Base-by-base conservation (phyloP, 352 stramenopile species). In the Bremia lactucae region DNA sequence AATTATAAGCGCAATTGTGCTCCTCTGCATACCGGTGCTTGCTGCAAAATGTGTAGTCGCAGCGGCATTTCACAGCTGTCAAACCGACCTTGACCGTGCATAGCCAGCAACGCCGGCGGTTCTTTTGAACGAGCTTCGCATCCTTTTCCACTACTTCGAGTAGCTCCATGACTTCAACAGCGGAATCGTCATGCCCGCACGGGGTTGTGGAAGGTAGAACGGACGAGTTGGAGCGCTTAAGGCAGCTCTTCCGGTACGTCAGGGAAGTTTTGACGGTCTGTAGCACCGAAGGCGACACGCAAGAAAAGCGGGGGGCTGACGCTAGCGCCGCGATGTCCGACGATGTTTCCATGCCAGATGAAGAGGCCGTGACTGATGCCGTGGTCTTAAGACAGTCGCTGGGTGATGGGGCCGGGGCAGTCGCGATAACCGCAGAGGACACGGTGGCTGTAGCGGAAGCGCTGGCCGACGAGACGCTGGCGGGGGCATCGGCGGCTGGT, bases 11-110 rank as follows among this genome's bases (percentile, higher is more conserved):
- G 57, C 83, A 95, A 23, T 67, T 63, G 74, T 95, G 86, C 47
- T 94, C 68, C 35, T 96, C 84, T 0, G 83, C 82, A 42, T 95
- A 95, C 2, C 85, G 79, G 50, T 96, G 86, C 42, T 82, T 80
- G 42, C 71, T 74, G 50, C 86, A 96, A 58, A 94, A 96, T 31
- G 83, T 87, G 54, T 83, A 95, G 39, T 85, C 82, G 65, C 86
- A 96, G 18, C 77, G 75, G 48, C 86, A 96, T 22, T 67, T 84
- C 26, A 95, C 72, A 1, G 83, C 86, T 0, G 83, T 80, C n/a
- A 95, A 55, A 0, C 74, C 76, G 4, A 96, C 71, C 57, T 95
- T 95, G 36, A 72, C 68, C 42, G 73, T 83, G 55, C 86, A 96
- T 36, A 80, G 56, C 72, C 83, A 95, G 67, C 86, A 96, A 24